A percentile compares a stretch with the other conserved stretches of the same genome.
Evolutionary conservation across 805 yeast species (phyloP).

Genomic region (Cyberlindnera mississippiensis): DNA sequence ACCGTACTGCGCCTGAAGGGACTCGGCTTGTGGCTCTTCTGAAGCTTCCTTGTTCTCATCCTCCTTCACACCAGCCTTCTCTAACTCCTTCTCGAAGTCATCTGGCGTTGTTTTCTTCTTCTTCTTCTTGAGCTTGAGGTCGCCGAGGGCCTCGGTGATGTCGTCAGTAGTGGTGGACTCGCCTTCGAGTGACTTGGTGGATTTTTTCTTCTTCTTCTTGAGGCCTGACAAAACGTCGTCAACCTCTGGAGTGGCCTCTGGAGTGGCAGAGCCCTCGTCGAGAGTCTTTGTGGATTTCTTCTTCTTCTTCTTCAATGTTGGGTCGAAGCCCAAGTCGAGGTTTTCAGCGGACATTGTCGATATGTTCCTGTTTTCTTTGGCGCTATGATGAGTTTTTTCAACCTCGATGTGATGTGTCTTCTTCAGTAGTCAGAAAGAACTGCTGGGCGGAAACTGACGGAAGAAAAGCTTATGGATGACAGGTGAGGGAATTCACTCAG

Average conservation of each 20-base stretch:
- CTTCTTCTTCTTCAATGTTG: slow-evolving; percentile 75
- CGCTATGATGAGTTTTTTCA: background rate
- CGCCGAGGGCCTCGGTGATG: slow-evolving; percentile 61
- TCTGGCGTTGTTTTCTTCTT: slow-evolving; percentile 67
- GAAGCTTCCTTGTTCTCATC: slow-evolving; percentile 24
- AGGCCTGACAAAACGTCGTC: slow-evolving; percentile 74
- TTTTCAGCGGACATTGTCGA: slow-evolving; percentile 13
- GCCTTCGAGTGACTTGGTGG: slow-evolving; percentile 34
- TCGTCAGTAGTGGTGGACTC: slow-evolving; percentile 39
- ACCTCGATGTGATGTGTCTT: background rate
- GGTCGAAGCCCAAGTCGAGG: slow-evolving; percentile 57
- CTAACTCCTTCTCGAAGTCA: slow-evolving; percentile 86
- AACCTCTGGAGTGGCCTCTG: slow-evolving; percentile 41
- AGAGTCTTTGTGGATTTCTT: slow-evolving; percentile 50
- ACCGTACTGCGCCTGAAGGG: slow-evolving; percentile 45
- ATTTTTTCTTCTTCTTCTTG: slow-evolving; percentile 83
- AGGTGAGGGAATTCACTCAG: too few relatives aligned
- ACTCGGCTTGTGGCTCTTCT: slow-evolving; percentile 25
- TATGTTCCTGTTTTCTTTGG: background rate
- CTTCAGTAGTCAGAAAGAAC: too few relatives aligned
- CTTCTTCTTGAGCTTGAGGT: slow-evolving; percentile 78
- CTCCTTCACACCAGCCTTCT: slow-evolving; percentile 81
- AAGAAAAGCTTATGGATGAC: too few relatives aligned
- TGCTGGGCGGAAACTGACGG: too few relatives aligned
- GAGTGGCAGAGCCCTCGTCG: slow-evolving; percentile 31